Evolutionary conservation across 179 eudicot species (phyloP).

Genomic region (Beta lomatogona): DNA sequence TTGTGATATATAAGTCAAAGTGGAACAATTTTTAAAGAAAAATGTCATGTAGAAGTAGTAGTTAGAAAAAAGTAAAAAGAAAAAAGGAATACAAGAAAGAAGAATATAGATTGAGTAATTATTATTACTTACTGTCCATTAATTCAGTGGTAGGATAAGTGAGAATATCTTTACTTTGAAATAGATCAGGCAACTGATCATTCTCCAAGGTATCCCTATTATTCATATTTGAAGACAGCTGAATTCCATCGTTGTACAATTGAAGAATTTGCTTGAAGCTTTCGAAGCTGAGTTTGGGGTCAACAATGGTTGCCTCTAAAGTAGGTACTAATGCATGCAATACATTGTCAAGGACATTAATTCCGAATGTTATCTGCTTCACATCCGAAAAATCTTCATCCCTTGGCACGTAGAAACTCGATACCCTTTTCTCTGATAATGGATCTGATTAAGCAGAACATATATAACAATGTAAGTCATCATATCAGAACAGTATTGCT

Average conservation of each 20-base stretch:
- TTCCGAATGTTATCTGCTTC: conserved; percentile 55
- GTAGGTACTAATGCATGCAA: conserved; percentile 62
- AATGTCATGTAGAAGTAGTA: too few species aligned
- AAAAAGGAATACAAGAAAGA: too few species aligned
- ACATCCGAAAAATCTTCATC: conserved; percentile 72
- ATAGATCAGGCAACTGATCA: conserved; percentile 46
- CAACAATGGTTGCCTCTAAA: conserved; percentile 39
- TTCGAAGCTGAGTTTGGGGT: conserved; percentile 53
- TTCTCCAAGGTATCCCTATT: conserved; percentile 20
- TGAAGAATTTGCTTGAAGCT: conserved; percentile 56
- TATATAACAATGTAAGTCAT: too few species aligned
- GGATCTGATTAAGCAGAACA: conserved; percentile 42
- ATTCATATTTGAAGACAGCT: conserved; percentile 25
- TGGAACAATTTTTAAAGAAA: too few species aligned
- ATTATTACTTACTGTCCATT: conserved; percentile 23
- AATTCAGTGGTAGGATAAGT: conserved; percentile 6
- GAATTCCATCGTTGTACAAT: conserved; percentile 60
- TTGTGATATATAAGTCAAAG: too few species aligned
- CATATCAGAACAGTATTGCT: too few species aligned
- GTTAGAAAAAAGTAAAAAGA: not conserved
- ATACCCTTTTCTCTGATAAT: conserved; percentile 46
- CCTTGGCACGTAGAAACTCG: conserved; percentile 66
- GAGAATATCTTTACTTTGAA: conserved; percentile 15
- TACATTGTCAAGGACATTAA: conserved; percentile 45
- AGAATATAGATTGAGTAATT: not conserved